These are phyloP conservation scores for Bauhinia variegata DNA, from an alignment of 306 rosid genomes.

Conservation along the genomic window DNA sequence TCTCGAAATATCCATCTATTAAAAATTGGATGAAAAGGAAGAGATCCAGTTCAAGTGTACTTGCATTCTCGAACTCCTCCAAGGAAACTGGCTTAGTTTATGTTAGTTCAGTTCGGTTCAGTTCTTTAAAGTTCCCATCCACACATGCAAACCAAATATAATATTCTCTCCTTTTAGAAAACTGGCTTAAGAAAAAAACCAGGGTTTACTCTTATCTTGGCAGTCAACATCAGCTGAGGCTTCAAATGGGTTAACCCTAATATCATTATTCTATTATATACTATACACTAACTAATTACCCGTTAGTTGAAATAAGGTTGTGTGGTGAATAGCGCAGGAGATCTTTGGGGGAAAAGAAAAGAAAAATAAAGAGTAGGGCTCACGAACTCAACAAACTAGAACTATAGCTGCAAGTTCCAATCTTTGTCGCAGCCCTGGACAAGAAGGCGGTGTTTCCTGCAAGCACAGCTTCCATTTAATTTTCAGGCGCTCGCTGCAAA, in stretches of 20 bases:
- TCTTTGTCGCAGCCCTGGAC: constrained; percentile 46
- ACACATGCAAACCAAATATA: constrained; percentile 41
- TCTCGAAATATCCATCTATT: constrained; percentile 27
- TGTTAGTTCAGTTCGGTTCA: constrained; percentile 38
- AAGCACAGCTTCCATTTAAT: constrained; percentile 35
- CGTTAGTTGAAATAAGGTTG: too few species aligned
- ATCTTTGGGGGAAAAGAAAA: neutral
- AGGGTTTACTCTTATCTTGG: neutral
- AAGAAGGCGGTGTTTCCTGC: constrained; percentile 32
- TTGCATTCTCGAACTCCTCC: constrained; percentile 50
- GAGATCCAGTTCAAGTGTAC: constrained; percentile 61
- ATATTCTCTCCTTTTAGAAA: constrained; percentile 30
- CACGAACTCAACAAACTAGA: constrained; percentile 44
- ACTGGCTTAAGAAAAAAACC: constrained; percentile 19
- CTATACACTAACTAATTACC: too few species aligned
- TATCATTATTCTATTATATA: too few species aligned
- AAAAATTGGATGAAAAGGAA: constrained; percentile 28
- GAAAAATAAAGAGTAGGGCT: constrained; percentile 6
- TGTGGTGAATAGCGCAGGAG: neutral
- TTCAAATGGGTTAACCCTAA: neutral
- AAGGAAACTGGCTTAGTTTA: constrained; percentile 47
- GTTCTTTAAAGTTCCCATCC: constrained; percentile 18
- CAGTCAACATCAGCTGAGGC: neutral
- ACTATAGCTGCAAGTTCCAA: constrained; percentile 72
- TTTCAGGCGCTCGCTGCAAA: constrained; percentile 18